phyloP scores from a whole-genome alignment of 2,329 filamentous ascomycete genomes.

The Phialemonium atrogriseum region DNA sequence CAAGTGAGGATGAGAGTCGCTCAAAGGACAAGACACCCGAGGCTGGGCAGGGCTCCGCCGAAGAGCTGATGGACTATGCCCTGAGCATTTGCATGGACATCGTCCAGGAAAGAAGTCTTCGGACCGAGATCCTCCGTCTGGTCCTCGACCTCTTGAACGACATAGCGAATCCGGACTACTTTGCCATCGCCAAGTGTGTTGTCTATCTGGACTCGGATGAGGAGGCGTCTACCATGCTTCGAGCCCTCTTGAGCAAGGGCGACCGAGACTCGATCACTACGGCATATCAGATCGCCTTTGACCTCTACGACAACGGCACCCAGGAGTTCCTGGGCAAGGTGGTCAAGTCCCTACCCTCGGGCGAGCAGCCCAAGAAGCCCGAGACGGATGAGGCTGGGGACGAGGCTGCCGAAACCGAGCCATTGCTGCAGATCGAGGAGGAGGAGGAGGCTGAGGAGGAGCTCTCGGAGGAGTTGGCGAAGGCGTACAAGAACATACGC shows the following conservation, averaged over 20 bases:
- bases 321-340: constrained; percentile 94
- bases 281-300: constrained; percentile 96
- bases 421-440: constrained; percentile 40
- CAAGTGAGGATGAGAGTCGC: constrained; percentile 76
- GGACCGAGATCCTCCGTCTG: constrained; percentile 75
- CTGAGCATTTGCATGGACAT: constrained; percentile 96
- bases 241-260: constrained; percentile 69
- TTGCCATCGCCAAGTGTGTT: constrained; percentile 95
- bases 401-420: constrained; percentile 34
- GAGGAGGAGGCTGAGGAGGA: constrained; percentile 46
- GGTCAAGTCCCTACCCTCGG: constrained; percentile 65
- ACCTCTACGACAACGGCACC: constrained; percentile 96
- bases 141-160: constrained; percentile 94
- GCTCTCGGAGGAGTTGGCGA: constrained; percentile 43
- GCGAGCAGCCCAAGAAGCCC: constrained; percentile 33
- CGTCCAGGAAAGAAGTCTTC: constrained; percentile 83
- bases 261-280: constrained; percentile 72
- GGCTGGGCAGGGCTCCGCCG: constrained; percentile 52
- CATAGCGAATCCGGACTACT: constrained; percentile 89
- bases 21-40: constrained; percentile 51
- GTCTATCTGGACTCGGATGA: constrained; percentile 91
- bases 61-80: constrained; percentile 95
- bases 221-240: constrained; percentile 80
- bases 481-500: constrained; percentile 55
- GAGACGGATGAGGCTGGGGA: constrained; percentile 35